Conservation (phyloP, 2,329 filamentous ascomycete species). For the Harringtonia aguacate region DNA sequence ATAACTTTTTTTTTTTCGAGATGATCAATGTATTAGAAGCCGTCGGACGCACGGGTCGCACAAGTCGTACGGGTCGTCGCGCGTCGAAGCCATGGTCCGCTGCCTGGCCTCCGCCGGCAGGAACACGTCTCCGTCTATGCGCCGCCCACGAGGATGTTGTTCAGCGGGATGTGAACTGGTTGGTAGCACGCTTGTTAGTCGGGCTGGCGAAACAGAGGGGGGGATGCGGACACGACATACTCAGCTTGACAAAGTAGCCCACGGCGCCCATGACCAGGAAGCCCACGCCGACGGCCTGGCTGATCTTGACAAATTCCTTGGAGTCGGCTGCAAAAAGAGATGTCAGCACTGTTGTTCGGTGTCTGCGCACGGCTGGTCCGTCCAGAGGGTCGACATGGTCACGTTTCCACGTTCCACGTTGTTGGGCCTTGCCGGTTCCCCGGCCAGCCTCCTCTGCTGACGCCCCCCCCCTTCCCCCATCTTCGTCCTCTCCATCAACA, state of each 20-base stretch:
- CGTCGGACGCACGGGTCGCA: too few relatives aligned
- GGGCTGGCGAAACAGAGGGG: neutral
- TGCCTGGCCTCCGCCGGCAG: neutral
- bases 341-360: too few relatives aligned
- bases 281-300: constrained; percentile 52
- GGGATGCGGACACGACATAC: constrained; percentile 26
- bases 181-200: neutral
- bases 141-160: constrained; percentile 59
- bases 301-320: constrained; percentile 43
- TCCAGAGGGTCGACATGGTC: too few relatives aligned
- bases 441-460: too few relatives aligned
- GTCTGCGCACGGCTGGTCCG: too few relatives aligned
- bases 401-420: neutral
- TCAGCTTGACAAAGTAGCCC: constrained; percentile 61
- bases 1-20: neutral
- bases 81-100: neutral
- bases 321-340: constrained; percentile 29
- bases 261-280: constrained; percentile 63
- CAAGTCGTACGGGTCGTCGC: too few relatives aligned
- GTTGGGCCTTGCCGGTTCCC: neutral
- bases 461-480: too few relatives aligned
- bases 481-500: too few relatives aligned
- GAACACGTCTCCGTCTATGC: constrained; percentile 31
- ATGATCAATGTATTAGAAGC: too few relatives aligned
- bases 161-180: constrained; percentile 58